Evolutionary conservation across 2,329 filamentous ascomycete genomes (phyloP), one percentile per base, ranked within the genome.

Genomic region (Alternaria dauci): DNA sequence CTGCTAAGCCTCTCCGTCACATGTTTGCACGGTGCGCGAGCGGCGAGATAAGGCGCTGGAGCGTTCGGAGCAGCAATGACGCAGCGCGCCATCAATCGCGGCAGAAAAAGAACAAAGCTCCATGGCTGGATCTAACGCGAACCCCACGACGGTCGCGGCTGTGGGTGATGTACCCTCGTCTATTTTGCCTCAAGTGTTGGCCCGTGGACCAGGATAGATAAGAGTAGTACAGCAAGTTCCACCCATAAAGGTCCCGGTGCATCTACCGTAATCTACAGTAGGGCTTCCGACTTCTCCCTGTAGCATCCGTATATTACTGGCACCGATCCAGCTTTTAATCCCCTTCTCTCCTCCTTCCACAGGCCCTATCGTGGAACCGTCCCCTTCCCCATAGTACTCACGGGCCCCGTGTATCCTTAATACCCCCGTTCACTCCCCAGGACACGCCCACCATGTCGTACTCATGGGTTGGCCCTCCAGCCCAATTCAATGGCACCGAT

Each of bases 401-500:
- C 43, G 38, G 52, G 20, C 51, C 64, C 51, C 23, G 25, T 38
- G 58, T 28, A 34, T 54, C 56, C 58, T 55, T 57, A 36, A 47
- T 63, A 58, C 53, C 59, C 59, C 62, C 52, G 53, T 51, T 56
- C 59, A 58, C 41, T 30, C 51, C 54, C 50, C 59, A 58, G 55
- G 53, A 59, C 63, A 32, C 65, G 46, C 53, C 66, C 65, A 73
- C 63, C 69, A 84, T 84, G 82, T 83, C 82, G 58, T 83, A 84
- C 78, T 75, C 80, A 43, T 82, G 78, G 78, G 72, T 81, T 42
- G 82, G 82, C 48, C 62, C 81, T 58, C 82, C 82, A 36, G 71
- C 80, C 52, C 56, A 62, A 18, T 84, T 81, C 80, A 84, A 84
- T 78, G 81, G 81, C 75, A 87, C 86, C 50, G 82, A 92, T 74